Conservation (phyloP, 345 rosid genomes). For the Murraya paniculata region DNA sequence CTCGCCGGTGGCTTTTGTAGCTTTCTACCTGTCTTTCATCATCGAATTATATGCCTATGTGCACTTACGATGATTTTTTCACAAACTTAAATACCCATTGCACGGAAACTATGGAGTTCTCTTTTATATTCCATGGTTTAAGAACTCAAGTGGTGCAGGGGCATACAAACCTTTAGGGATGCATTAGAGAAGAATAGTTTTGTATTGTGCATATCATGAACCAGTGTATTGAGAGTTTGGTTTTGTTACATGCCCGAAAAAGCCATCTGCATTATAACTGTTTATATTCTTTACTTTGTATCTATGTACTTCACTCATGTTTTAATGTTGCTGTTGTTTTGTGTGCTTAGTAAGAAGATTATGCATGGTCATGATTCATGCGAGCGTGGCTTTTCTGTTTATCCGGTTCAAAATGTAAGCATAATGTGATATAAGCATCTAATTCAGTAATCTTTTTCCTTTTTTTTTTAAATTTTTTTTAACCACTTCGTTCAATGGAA, state of each 20-base stretch:
- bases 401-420: too few relatives aligned
- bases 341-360: not conserved
- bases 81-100: not conserved
- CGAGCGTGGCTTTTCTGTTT: too few relatives aligned
- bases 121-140: constrained; percentile 7
- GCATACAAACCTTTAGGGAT: not conserved
- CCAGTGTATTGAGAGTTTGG: not conserved
- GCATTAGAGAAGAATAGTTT: not conserved
- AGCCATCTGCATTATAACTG: not conserved
- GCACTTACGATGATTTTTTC: not conserved
- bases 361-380: too few relatives aligned
- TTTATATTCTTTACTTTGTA: not conserved
- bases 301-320: not conserved
- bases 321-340: not conserved
- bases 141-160: not conserved
- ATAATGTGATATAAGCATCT: too few relatives aligned
- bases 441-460: too few relatives aligned
- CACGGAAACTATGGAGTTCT: not conserved
- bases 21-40: too few relatives aligned
- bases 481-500: too few relatives aligned
- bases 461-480: too few relatives aligned
- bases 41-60: not conserved
- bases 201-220: not conserved
- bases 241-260: not conserved
- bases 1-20: not conserved